Percentiles rank a stretch among this genome's conserved stretches.
Conservation (phyloP, 2,329 filamentous ascomycete genomes). For the Zymoseptoria ardabiliae region DNA sequence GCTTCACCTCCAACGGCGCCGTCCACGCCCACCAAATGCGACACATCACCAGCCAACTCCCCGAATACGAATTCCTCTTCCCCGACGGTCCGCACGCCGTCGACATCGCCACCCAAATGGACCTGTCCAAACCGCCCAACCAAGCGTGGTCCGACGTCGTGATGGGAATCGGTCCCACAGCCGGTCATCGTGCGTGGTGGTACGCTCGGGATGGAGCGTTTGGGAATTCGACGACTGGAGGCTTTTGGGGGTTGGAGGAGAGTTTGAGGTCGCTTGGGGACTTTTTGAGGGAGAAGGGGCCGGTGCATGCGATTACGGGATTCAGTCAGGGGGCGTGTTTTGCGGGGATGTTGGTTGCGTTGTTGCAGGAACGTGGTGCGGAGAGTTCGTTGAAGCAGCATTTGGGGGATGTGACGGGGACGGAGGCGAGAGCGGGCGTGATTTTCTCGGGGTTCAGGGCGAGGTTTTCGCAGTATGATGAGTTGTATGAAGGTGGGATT, state of each 20-base stretch:
- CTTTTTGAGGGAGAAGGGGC: slow-evolving; percentile 9
- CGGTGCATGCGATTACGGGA: slow-evolving; percentile 15
- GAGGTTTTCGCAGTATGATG: slow-evolving; percentile 15
- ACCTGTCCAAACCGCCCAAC: slow-evolving; percentile 11
- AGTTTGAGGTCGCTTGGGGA: slow-evolving; percentile 10
- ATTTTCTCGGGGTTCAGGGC: slow-evolving; percentile 18
- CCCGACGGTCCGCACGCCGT: slow-evolving; percentile 16
- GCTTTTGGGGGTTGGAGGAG: slow-evolving; percentile 15
- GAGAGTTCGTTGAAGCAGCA: slow-evolving; percentile 9
- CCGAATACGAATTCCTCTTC: slow-evolving; percentile 17
- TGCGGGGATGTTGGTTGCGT: slow-evolving; percentile 15
- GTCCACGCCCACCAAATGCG: slow-evolving; percentile 17
- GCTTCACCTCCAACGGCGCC: slow-evolving; percentile 17
- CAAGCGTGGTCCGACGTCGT: slow-evolving; percentile 17
- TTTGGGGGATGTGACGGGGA: slow-evolving; percentile 1
- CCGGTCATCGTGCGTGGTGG: slow-evolving; percentile 18
- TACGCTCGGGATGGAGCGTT: slow-evolving; percentile 13
- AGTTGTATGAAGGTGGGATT: slow-evolving; percentile 14
- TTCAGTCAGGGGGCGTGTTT: slow-evolving; percentile 18
- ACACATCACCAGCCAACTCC: slow-evolving; percentile 12
- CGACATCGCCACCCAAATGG: slow-evolving; percentile 8
- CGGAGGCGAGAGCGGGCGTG: slow-evolving; percentile 8
- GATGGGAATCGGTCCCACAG: slow-evolving; percentile 1
- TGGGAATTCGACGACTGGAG: slow-evolving; percentile 8
- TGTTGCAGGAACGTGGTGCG: slow-evolving; percentile 7